Percentiles rank a stretch among this genome's conserved stretches.
Conservation (phyloP, 805 yeast genomes). For the Metschnikowia proteae region DNA sequence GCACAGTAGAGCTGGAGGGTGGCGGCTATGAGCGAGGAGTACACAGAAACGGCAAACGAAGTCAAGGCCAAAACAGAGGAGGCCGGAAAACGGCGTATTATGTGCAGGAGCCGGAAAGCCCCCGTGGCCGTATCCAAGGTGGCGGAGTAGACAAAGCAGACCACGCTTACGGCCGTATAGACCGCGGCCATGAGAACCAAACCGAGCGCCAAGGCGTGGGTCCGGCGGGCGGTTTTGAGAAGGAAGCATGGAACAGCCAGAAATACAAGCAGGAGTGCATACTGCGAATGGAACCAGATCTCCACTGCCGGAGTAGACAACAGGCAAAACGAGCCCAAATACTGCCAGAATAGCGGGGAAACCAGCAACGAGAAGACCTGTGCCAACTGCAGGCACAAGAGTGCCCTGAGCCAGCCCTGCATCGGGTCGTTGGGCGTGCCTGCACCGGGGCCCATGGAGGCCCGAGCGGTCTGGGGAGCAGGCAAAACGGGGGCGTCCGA, state of each 20-base stretch:
- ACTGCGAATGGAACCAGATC: slow-evolving; percentile 19
- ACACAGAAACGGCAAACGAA: slow-evolving; percentile 43
- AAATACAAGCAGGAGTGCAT: slow-evolving; percentile 38
- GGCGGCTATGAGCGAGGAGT: slow-evolving; percentile 44
- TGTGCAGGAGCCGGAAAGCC: slow-evolving; percentile 27
- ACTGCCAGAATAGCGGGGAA: slow-evolving; percentile 7
- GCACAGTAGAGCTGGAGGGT: slow-evolving; percentile 49
- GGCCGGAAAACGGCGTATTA: slow-evolving; percentile 37
- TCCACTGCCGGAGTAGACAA: slow-evolving; percentile 6
- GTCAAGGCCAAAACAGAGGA: slow-evolving; percentile 42
- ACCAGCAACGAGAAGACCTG: slow-evolving; percentile 6
- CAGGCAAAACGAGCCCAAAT: slow-evolving; percentile 12
- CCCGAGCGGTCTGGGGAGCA: too few relatives aligned
- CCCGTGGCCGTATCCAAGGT: slow-evolving; percentile 12
- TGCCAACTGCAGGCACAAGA: slow-evolving; percentile 8
- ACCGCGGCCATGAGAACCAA: slow-evolving; percentile 32
- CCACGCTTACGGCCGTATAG: slow-evolving; percentile 30
- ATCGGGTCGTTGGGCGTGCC: background rate
- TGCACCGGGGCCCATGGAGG: too few relatives aligned
- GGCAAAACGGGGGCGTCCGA: too few relatives aligned
- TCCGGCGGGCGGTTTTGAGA: slow-evolving; percentile 44
- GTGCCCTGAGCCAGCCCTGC: slow-evolving; percentile 2
- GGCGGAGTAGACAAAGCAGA: slow-evolving; percentile 34
- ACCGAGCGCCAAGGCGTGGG: slow-evolving; percentile 46
- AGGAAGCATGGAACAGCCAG: slow-evolving; percentile 42